A percentile compares a stretch with the other conserved stretches of the same genome.
phyloP scores from a whole-genome alignment of 2,329 filamentous ascomycete genomes.

The Fusarium austroafricanum region DNA sequence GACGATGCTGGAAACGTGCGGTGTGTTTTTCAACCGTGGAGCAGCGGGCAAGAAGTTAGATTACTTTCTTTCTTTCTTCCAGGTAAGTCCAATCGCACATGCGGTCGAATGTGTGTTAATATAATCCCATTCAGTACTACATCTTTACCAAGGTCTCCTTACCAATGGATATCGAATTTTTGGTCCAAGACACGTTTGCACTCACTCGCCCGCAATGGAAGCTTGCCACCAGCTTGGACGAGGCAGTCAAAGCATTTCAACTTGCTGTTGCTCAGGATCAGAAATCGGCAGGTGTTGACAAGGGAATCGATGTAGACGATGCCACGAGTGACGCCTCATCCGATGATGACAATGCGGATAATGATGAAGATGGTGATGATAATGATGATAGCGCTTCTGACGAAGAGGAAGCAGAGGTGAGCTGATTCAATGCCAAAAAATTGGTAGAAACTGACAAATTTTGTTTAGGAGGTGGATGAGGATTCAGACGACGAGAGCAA shows the following conservation, averaged over 20 bases:
- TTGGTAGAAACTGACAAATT: slow-evolving; percentile 8
- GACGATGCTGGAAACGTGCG: slow-evolving; percentile 92
- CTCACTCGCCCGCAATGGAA: slow-evolving; percentile 93
- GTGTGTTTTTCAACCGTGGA: slow-evolving; percentile 94
- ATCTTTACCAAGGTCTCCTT: slow-evolving; percentile 88
- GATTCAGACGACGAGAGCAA: slow-evolving; percentile 68
- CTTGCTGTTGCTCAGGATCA: slow-evolving; percentile 92
- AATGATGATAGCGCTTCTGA: slow-evolving; percentile 70
- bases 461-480: slow-evolving; percentile 60
- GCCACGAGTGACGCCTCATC: slow-evolving; percentile 76
- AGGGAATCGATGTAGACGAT: slow-evolving; percentile 77
- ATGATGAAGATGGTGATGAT: slow-evolving; percentile 72
- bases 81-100: slow-evolving; percentile 60
- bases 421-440: neutral
- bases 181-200: slow-evolving; percentile 91
- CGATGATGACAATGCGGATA: slow-evolving; percentile 79
- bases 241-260: slow-evolving; percentile 85
- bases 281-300: slow-evolving; percentile 79
- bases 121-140: slow-evolving; percentile 74
- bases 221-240: slow-evolving; percentile 80
- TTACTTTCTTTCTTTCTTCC: slow-evolving; percentile 96
- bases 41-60: slow-evolving; percentile 96
- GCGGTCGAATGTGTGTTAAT: neutral
- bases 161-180: slow-evolving; percentile 97
- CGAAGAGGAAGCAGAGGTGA: slow-evolving; percentile 70